Evolutionary conservation across 2,329 filamentous ascomycete genomes (phyloP), one percentile per base, ranked within the genome.

Genomic region (Laburnicola sp.): DNA sequence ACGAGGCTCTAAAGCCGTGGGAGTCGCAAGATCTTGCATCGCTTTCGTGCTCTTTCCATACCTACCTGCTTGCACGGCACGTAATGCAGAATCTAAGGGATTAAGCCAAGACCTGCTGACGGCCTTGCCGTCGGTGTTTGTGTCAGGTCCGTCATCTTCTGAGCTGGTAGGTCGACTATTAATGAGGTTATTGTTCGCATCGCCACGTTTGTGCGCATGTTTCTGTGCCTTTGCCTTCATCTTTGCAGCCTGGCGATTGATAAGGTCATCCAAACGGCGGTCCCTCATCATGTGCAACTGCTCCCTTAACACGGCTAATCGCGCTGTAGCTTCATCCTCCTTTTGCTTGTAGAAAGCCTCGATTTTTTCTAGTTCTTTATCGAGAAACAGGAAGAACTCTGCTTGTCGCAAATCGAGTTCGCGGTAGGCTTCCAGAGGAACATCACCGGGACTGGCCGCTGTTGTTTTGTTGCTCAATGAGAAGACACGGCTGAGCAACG

Each of bases 281-380:
- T 95, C 91, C 38, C 91, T 83, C 91, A 97, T 96, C 63, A 95
- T 88, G 67, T 96, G 92, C 28, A 99, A 80, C 70, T 99, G 94
- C 45, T 91, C 85, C 36, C 89, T 84, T 40, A 99, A 78, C 3
- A 87, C 71, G 0, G 78, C 76, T 23, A 97, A 76, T 2, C 92
- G 84, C 48, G 86, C 77, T 0, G 85, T 87, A 0, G 93, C 90
- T 68, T 97, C 90, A 26, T 89, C 82, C 68, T 99, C 94, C 68
- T 97, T 97, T 59, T 84, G 76, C 61, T 84, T 86, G 76, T 97
- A 97, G 66, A 99, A 99, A 0, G 78, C 75, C 68, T 99, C 92
- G 8, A 99, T 90, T 74, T 97, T 99, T n/a, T 86, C 80, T 10
- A 99, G 78, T 74, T 99, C 88, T 7, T 77, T 77, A 62, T 97